Base-by-base conservation (phyloP, 1,284 basidiomycete genomes). In the Flammula alnicola region DNA sequence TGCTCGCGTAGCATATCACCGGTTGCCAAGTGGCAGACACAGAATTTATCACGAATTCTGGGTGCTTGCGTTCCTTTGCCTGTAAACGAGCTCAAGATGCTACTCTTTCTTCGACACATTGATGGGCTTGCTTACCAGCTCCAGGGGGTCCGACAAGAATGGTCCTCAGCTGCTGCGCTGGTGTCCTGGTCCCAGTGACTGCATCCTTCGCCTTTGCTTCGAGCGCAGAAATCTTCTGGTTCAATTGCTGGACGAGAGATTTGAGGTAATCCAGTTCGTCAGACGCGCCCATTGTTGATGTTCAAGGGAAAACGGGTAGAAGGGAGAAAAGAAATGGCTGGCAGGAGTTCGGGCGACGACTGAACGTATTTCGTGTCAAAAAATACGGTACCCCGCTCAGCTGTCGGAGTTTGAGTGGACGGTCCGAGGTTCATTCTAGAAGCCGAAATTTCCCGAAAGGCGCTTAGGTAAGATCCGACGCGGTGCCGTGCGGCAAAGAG, bases 61-160 rank as follows among this genome's bases (percentile, higher is more conserved):
- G 97, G 96, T 1, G 95, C 96, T 72, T 99, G 96, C 1, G 96
- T 99, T 39, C 96, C 96, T 81, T 99, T 99, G 60, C 94, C 94
- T 96, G 61, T 19, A 48, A 42, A 54, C 33, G 23, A 31, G 37
- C 23, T 8, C 16, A 37, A 26, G 50, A 31, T 25, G 7, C 43
- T 46, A 39, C 20, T 44, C 11, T 38, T 31, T 19, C 49, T 38
- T 35, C 25, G 38, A 37, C 29, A 23, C 29, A 5, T 9, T 11
- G 36, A 12, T 39, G 35, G n/a, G n/a, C n/a, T n/a, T 19, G 77
- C 86, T 56, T 62, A 93, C 95, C 95, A 63, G 96, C 93, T 63
- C 96, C 96, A 40, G 96, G 96, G 58, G 96, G 96, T 52, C 96
- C 96, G 64, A 99, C 80, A 59, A 99, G 81, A 63, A 99, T 93